phyloP scores from a whole-genome alignment of 208 protist species.

The Acanthamoeba divionensis region DNA sequence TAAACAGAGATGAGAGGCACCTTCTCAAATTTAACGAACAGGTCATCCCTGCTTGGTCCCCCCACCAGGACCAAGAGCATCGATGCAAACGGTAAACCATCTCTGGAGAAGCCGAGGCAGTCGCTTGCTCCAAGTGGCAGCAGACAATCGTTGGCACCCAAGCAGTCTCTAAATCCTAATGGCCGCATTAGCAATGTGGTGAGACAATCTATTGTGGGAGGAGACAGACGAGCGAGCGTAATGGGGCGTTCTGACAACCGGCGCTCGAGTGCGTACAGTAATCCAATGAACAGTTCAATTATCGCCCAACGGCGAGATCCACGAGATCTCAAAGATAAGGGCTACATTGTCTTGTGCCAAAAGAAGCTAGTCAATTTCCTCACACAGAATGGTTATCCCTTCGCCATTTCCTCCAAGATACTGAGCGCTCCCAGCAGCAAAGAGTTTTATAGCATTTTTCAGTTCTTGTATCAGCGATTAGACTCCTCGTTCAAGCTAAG shows the following conservation, averaged over 20 bases:
- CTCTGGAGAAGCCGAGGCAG: not conserved
- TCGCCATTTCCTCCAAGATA: not conserved
- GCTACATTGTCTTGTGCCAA: not conserved
- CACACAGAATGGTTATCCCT: not conserved
- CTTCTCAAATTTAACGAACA: not conserved
- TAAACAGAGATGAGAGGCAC: too few species aligned
- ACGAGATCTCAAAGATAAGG: not conserved
- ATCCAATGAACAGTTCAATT: not conserved
- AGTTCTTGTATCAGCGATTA: not conserved
- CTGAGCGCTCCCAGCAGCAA: not conserved
- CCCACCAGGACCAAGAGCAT: not conserved
- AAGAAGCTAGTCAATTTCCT: not conserved
- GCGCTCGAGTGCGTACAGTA: not conserved
- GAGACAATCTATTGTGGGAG: too few species aligned
- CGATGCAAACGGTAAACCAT: not conserved
- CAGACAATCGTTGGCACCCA: not conserved
- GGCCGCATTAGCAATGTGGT: too few species aligned
- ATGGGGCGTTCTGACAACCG: not conserved
- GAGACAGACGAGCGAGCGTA: too few species aligned
- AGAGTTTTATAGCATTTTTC: not conserved
- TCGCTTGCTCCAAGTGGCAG: not conserved
- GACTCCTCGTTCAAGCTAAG: not conserved
- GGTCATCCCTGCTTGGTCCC: not conserved
- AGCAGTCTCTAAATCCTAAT: not conserved
- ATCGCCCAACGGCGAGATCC: not conserved